These are phyloP conservation scores for Fusarium compactum DNA, from an alignment of 2,329 filamentous ascomycete genomes.

Conservation along the genomic window DNA sequence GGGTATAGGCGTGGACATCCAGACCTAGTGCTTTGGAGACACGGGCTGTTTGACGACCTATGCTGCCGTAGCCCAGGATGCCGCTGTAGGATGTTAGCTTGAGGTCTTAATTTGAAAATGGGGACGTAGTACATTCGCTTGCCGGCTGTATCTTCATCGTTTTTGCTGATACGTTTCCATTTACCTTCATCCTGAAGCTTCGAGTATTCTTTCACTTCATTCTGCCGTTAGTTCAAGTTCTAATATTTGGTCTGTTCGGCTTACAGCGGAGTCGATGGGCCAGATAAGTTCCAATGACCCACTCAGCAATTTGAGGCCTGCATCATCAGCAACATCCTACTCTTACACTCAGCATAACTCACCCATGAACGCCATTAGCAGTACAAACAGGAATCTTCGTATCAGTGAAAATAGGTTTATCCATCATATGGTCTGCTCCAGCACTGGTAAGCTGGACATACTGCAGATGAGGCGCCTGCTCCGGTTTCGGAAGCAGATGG, in stretches of 20 bases:
- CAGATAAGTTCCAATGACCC: slow-evolving; percentile 66
- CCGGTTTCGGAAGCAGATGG: slow-evolving; percentile 55
- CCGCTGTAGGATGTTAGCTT: slow-evolving; percentile 51
- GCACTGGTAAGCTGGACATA: slow-evolving; percentile 67
- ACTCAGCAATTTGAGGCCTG: slow-evolving; percentile 69
- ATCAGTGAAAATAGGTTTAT: slow-evolving; percentile 62
- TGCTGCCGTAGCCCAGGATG: slow-evolving; percentile 67
- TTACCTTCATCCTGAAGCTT: slow-evolving; percentile 57
- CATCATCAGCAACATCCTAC: neutral
- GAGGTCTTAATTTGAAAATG: rapidly evolving
- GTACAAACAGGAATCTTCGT: slow-evolving; percentile 65
- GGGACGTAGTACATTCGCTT: slow-evolving; percentile 60
- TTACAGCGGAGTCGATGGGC: slow-evolving; percentile 61
- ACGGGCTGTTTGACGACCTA: slow-evolving; percentile 65
- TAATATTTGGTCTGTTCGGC: slow-evolving; percentile 27
- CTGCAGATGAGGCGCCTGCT: slow-evolving; percentile 61
- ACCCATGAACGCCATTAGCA: slow-evolving; percentile 70
- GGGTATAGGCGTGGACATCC: slow-evolving; percentile 80
- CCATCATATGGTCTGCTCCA: slow-evolving; percentile 63
- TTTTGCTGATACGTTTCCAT: slow-evolving; percentile 55
- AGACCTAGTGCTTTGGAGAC: slow-evolving; percentile 76
- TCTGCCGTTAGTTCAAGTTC: neutral
- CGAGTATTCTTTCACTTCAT: slow-evolving; percentile 59
- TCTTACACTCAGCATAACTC: slow-evolving; percentile 20
- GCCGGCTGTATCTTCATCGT: slow-evolving; percentile 51